Conservation (phyloP, 805 yeast genomes). For the Dipodascus albidus region DNA sequence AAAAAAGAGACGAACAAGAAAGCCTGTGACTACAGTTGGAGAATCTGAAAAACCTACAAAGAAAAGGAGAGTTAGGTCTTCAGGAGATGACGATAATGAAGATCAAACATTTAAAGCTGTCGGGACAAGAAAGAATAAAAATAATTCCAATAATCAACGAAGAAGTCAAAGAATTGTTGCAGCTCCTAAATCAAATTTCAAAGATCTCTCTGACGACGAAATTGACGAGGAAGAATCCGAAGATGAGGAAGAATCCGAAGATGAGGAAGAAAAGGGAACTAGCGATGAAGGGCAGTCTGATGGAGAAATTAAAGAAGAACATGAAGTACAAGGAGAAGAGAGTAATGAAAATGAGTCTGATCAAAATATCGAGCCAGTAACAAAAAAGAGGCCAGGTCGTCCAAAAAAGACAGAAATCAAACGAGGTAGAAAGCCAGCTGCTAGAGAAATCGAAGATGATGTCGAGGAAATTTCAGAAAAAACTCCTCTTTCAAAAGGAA, state of each 20-base stretch:
- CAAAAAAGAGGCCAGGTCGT: not conserved
- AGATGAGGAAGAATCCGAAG: conserved; percentile 2
- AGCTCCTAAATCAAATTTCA: conserved; percentile 4
- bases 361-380: conserved; percentile 6
- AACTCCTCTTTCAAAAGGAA: not conserved
- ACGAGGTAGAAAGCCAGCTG: not conserved
- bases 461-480: not conserved
- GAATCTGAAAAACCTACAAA: conserved; percentile 5
- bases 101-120: not conserved
- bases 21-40: conserved; percentile 19
- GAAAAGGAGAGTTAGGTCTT: conserved; percentile 4
- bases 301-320: conserved; percentile 11
- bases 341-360: conserved; percentile 9
- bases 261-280: conserved; percentile 10
- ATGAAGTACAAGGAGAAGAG: conserved; percentile 8
- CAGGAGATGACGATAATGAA: conserved; percentile 8
- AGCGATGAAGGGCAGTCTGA: conserved; percentile 10
- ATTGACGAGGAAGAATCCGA: conserved; percentile 4
- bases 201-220: conserved; percentile 11
- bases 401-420: not conserved
- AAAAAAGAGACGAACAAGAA: conserved; percentile 18
- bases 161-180: conserved; percentile 14
- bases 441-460: not conserved
- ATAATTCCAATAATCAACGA: conserved; percentile 3
- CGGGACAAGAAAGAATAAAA: not conserved